Base-by-base conservation (phyloP, 2,329 filamentous ascomycete species). In the Domatiomyces globalis region DNA sequence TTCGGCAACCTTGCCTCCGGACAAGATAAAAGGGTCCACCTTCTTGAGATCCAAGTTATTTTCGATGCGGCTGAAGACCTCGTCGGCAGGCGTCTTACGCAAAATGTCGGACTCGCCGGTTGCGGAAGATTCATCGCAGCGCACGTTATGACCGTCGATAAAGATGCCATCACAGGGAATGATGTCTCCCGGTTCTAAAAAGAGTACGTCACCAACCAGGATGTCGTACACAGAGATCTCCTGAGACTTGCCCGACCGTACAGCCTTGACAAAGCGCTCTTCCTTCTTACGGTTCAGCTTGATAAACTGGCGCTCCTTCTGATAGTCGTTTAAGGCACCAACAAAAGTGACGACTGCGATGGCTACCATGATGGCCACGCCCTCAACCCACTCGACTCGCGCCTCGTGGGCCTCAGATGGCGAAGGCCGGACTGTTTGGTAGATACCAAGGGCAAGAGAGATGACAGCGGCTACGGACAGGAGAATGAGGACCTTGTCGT, bases 241-340 rank as follows among this genome's bases (percentile, higher is more conserved):
- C 56, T 76, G 73, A 0, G 80, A 80, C 59, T 75, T 80, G 27
- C 84, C 86, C 1, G 84, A 88, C n/a, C 86, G 81, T 49, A 85
- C 71, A 8, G 87, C 81, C 55, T 86, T 87, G 59, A 90, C 80
- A 48, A 77, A 71, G 29, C 85, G 77, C 62, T 87, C 81, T 48
- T 87, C 81, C 65, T 89, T 89, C 63, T 87, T 86, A 65, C 80
- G 80, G 67, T 88, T 88, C 54, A 89, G 70, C 65, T 86, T 87
- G 42, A 85, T 82, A 61, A 89, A 89, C 61, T 87, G 83, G 45
- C 82, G 76, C 64, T 88, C 85, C 66, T 88, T 88, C 61, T 89
- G 85, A 76, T 81, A 89, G 63, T 89, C 85, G 58, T 87, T 89
- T 33, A 81, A 70, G n/a, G 85, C 84, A 54, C 84, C 85, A 18